phyloP scores from a whole-genome alignment of 108 stramenopile genomes.

The Nitzschia putrida region DNA sequence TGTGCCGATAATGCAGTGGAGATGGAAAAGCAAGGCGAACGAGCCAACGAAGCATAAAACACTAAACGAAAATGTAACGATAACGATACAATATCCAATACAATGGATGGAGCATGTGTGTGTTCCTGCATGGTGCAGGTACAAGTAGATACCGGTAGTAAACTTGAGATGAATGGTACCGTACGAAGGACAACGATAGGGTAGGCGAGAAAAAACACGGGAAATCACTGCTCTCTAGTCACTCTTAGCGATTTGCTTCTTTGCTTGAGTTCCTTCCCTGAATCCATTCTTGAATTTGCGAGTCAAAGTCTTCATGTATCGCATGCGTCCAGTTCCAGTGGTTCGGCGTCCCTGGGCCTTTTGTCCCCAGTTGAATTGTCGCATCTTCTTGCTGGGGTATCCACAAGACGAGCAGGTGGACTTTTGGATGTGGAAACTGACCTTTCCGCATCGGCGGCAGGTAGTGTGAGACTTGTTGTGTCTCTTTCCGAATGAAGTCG shows the following conservation, averaged over 20 bases:
- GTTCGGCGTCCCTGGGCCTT: conserved; percentile 98
- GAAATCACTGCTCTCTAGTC: conserved; percentile 42
- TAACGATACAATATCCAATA: not conserved
- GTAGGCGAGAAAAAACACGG: not conserved
- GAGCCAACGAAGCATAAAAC: conserved; percentile 20
- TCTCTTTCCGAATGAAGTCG: conserved; percentile 98
- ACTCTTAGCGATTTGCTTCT: conserved; percentile 75
- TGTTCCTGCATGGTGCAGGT: too few species aligned
- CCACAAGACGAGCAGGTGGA: conserved; percentile 97
- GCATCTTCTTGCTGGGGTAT: conserved; percentile 97
- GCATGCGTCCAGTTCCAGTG: conserved; percentile 97
- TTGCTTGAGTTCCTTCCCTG: conserved; percentile 96
- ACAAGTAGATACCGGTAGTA: too few species aligned
- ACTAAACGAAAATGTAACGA: too few species aligned
- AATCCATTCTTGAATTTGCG: conserved; percentile 99
- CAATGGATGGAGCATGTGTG: too few species aligned
- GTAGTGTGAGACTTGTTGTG: conserved; percentile 99
- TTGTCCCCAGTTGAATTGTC: conserved; percentile 95
- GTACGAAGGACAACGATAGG: too few species aligned
- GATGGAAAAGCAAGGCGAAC: conserved; percentile 71
- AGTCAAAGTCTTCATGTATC: conserved; percentile 97
- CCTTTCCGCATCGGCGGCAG: conserved; percentile 98
- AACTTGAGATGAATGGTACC: too few species aligned
- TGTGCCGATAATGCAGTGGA: conserved; percentile 73
- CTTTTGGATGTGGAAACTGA: conserved; percentile 99